Evolutionary conservation across 2,329 filamentous ascomycete species (phyloP).

Genomic region (Fusarium goolgardi): DNA sequence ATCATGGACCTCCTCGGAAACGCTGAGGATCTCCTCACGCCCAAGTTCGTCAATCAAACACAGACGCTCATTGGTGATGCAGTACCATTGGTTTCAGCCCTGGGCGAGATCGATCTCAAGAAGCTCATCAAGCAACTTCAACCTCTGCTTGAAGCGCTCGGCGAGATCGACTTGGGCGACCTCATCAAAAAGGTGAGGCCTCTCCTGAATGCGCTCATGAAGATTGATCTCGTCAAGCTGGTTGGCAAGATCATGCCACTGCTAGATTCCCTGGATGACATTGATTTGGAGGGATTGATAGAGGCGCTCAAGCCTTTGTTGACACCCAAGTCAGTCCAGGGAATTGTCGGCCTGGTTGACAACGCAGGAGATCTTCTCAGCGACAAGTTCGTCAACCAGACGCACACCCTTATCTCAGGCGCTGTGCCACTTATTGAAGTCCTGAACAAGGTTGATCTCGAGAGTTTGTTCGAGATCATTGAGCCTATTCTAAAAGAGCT

Average conservation of each 20-base stretch:
- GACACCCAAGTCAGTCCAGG: slow-evolving; percentile 50
- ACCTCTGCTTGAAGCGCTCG: slow-evolving; percentile 50
- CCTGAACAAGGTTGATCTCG: slow-evolving; percentile 53
- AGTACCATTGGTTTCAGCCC: slow-evolving; percentile 52
- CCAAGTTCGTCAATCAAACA: slow-evolving; percentile 49
- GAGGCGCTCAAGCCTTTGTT: slow-evolving; percentile 52
- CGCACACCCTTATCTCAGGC: slow-evolving; percentile 53
- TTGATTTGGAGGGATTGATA: slow-evolving; percentile 53
- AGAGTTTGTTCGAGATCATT: slow-evolving; percentile 51
- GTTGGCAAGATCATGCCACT: slow-evolving; percentile 49
- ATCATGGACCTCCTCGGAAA: slow-evolving; percentile 52
- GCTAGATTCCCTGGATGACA: slow-evolving; percentile 47
- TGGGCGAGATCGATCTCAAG: slow-evolving; percentile 52
- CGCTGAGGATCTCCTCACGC: slow-evolving; percentile 51
- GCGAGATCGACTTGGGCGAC: slow-evolving; percentile 51
- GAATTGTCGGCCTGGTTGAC: slow-evolving; percentile 51
- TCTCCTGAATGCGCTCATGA: slow-evolving; percentile 46
- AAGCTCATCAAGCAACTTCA: slow-evolving; percentile 49
- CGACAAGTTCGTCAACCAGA: slow-evolving; percentile 55
- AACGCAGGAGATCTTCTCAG: slow-evolving; percentile 56
- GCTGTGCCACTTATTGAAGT: slow-evolving; percentile 53
- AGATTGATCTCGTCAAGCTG: slow-evolving; percentile 49
- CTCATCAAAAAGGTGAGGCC: slow-evolving; percentile 49
- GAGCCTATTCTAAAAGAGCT: slow-evolving; percentile 53
- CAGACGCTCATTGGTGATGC: slow-evolving; percentile 51